phyloP scores from a whole-genome alignment of 805 yeast genomes.

The Lachancea thermotolerans region DNA sequence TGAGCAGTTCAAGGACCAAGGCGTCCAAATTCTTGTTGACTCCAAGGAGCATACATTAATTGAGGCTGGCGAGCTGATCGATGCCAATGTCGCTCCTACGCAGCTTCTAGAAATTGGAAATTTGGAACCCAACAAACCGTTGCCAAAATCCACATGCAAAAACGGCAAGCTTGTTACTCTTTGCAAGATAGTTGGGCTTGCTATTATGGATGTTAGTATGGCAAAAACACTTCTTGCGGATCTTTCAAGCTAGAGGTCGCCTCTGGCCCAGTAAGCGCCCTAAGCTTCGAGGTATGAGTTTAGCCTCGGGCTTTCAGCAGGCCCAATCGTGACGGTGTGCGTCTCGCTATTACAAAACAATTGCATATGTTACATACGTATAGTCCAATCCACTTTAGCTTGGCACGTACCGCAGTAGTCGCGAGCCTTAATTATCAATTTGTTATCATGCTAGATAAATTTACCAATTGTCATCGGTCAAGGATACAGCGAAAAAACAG shows the following conservation, averaged over 20 bases:
- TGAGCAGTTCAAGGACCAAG: slow-evolving; percentile 27
- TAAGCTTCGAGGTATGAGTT: background rate
- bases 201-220: slow-evolving; percentile 56
- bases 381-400: too few species aligned
- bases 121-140: slow-evolving; percentile 17
- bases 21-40: slow-evolving; percentile 49
- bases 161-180: slow-evolving; percentile 33
- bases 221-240: slow-evolving; percentile 35
- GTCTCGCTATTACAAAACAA: too few species aligned
- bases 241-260: background rate
- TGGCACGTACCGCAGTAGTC: too few species aligned
- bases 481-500: too few species aligned
- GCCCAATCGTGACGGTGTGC: too few species aligned
- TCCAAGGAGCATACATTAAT: slow-evolving; percentile 47
- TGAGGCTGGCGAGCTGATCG: slow-evolving; percentile 63
- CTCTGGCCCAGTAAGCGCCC: background rate
- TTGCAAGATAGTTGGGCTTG: slow-evolving; percentile 53
- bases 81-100: slow-evolving; percentile 33
- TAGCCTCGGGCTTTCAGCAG: too few species aligned
- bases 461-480: too few species aligned
- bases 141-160: background rate
- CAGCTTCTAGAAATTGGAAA: slow-evolving; percentile 45
- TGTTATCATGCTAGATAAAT: background rate
- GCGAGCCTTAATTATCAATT: background rate
- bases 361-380: too few species aligned